Percentiles rank a stretch among this genome's conserved stretches.
Evolutionary conservation across 805 yeast genomes (phyloP).

Genomic region (Barnettozyma sucrosica): DNA sequence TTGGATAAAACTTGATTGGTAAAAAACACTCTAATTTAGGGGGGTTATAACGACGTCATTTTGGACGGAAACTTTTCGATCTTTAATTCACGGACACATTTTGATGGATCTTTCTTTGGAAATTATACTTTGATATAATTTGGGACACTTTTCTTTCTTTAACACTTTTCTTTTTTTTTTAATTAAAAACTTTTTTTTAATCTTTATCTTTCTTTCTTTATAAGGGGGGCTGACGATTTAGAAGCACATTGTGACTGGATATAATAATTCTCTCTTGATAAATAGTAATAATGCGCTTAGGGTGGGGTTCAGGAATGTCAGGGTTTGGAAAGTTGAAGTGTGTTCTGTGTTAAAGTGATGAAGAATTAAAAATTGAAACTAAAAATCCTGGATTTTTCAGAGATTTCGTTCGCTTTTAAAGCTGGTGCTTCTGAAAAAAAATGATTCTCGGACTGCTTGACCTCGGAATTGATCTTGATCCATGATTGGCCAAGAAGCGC

Average conservation of each 20-base stretch:
- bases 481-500: neutral
- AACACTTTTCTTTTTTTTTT: constrained; percentile 3
- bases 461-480: neutral
- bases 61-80: constrained; percentile 18
- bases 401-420: neutral
- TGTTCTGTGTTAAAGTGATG: neutral
- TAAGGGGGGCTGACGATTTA: constrained; percentile 19
- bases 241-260: constrained; percentile 21
- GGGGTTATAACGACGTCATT: constrained; percentile 21
- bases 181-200: constrained; percentile 11
- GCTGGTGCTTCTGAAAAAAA: neutral
- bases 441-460: neutral
- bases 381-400: neutral
- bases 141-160: constrained; percentile 9
- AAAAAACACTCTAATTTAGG: neutral
- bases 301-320: neutral
- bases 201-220: constrained; percentile 8
- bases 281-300: neutral
- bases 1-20: neutral
- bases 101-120: constrained; percentile 9
- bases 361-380: too few relatives aligned
- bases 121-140: constrained; percentile 12
- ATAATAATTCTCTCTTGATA: neutral
- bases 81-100: constrained; percentile 23
- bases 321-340: neutral